These are phyloP conservation scores for Aspergillus glaucus DNA, from an alignment of 2,329 filamentous ascomycete species.

Conservation along the genomic window DNA sequence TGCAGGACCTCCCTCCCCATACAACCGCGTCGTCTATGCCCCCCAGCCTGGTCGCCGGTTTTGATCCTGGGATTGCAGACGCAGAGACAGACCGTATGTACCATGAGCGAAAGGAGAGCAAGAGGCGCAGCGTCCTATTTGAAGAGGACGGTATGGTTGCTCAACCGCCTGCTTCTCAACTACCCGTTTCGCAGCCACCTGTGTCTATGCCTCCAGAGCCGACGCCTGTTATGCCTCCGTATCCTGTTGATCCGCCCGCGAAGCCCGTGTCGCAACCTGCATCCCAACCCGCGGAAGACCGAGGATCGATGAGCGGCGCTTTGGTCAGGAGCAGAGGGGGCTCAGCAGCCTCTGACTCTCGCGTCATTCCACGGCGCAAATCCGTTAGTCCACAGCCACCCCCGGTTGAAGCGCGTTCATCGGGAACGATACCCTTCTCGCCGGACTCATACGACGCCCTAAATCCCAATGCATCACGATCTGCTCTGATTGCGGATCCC, in stretches of 20 bases:
- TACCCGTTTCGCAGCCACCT: conserved; percentile 4
- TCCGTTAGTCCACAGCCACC: conserved; percentile 54
- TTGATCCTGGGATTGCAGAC: conserved; percentile 27
- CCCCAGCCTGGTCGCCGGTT: conserved; percentile 37
- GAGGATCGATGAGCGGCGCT: conserved; percentile 17
- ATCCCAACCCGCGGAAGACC: not conserved
- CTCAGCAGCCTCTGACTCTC: conserved; percentile 27
- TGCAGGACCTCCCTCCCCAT: conserved; percentile 20
- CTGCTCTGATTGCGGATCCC: conserved; percentile 26
- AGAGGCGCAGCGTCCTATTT: conserved; percentile 20
- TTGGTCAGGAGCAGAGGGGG: conserved; percentile 21
- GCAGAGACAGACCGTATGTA: conserved; percentile 23
- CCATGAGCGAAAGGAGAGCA: conserved; percentile 21
- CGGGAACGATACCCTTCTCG: conserved; percentile 49
- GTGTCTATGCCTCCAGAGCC: not conserved
- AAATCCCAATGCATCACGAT: conserved; percentile 44
- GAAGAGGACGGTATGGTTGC: conserved; percentile 22
- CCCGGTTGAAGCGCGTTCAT: conserved; percentile 31
- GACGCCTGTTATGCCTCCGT: conserved; percentile 15
- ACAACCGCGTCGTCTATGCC: conserved; percentile 29
- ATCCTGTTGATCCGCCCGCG: conserved; percentile 22
- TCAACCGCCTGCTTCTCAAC: conserved; percentile 13
- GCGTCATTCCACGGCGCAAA: conserved; percentile 47
- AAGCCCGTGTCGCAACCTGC: too few species aligned
- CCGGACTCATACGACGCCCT: conserved; percentile 57